Evolutionary conservation across 306 rosid genomes (phyloP).

Genomic region (Prunus fruticosa): DNA sequence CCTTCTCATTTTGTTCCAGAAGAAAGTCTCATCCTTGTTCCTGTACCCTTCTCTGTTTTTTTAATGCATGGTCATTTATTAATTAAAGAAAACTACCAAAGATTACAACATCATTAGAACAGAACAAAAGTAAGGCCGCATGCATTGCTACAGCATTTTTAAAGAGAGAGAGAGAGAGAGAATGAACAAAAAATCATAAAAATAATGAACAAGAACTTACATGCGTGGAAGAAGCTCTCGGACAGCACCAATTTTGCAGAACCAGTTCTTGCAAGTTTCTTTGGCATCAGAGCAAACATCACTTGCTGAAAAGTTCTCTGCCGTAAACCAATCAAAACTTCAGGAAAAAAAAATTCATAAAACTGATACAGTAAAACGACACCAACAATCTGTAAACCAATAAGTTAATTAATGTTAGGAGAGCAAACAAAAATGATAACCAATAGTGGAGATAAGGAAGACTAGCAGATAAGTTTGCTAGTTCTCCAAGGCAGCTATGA

Average conservation of each 20-base stretch:
- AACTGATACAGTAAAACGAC: slow-evolving; percentile 12
- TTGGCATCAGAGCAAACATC: slow-evolving; percentile 72
- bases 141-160: background rate
- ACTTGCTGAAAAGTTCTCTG: slow-evolving; percentile 65
- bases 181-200: background rate
- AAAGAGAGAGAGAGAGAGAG: slow-evolving; percentile 4
- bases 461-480: background rate
- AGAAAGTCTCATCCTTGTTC: background rate
- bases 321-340: slow-evolving; percentile 28
- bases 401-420: background rate
- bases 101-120: background rate
- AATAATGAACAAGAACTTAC: slow-evolving; percentile 41
- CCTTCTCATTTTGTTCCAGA: background rate
- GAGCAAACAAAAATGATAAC: background rate
- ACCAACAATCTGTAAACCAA: slow-evolving; percentile 16
- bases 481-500: background rate
- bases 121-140: background rate
- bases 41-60: background rate
- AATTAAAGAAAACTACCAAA: background rate
- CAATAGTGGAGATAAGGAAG: background rate
- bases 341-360: background rate
- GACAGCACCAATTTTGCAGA: slow-evolving; percentile 88
- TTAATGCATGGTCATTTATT: background rate
- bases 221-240: slow-evolving; percentile 99
- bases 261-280: slow-evolving; percentile 97